A percentile compares a stretch with the other conserved stretches of the same genome.
These are phyloP conservation scores for Galerina sulciceps DNA, from an alignment of 768 basidiomycete genomes.

Conservation along the genomic window DNA sequence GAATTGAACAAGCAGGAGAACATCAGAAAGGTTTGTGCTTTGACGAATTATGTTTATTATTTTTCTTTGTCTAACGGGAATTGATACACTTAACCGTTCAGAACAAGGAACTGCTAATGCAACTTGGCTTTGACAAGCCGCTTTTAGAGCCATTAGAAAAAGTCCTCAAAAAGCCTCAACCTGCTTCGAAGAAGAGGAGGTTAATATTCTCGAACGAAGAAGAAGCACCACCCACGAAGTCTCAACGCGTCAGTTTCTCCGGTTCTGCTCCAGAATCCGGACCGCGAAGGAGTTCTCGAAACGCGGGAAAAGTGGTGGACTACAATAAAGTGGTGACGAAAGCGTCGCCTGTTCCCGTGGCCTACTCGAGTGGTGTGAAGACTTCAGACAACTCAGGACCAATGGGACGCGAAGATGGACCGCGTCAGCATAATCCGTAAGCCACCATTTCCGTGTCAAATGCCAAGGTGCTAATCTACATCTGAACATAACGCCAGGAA, in stretches of 20 bases:
- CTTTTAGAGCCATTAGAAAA: slow-evolving; percentile 52
- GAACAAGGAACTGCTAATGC: slow-evolving; percentile 48
- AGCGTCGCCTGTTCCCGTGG: slow-evolving; percentile 38
- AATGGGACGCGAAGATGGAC: slow-evolving; percentile 37
- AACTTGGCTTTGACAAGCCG: slow-evolving; percentile 51
- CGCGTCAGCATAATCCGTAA: slow-evolving; percentile 56
- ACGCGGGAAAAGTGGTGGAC: slow-evolving; percentile 59
- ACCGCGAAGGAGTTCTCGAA: slow-evolving; percentile 70
- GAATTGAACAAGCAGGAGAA: slow-evolving; percentile 24
- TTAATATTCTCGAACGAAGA: slow-evolving; percentile 16
- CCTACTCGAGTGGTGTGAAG: slow-evolving; percentile 42
- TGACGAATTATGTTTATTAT: slow-evolving; percentile 24
- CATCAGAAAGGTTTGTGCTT: slow-evolving; percentile 21
- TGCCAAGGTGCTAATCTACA: background rate
- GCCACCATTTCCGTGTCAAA: slow-evolving; percentile 26
- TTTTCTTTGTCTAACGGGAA: background rate
- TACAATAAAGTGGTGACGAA: slow-evolving; percentile 50
- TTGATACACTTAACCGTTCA: slow-evolving; percentile 7
- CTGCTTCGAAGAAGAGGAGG: slow-evolving; percentile 47
- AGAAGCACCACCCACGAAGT: slow-evolving; percentile 27
- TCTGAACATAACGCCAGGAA: slow-evolving; percentile 51
- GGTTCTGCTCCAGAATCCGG: slow-evolving; percentile 25
- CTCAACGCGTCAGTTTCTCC: slow-evolving; percentile 31
- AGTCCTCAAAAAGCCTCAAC: slow-evolving; percentile 25
- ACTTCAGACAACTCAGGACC: slow-evolving; percentile 36